Evolutionary conservation across 164 flowering plant species (phyloP).

Genomic region (Berberis vulgaris): DNA sequence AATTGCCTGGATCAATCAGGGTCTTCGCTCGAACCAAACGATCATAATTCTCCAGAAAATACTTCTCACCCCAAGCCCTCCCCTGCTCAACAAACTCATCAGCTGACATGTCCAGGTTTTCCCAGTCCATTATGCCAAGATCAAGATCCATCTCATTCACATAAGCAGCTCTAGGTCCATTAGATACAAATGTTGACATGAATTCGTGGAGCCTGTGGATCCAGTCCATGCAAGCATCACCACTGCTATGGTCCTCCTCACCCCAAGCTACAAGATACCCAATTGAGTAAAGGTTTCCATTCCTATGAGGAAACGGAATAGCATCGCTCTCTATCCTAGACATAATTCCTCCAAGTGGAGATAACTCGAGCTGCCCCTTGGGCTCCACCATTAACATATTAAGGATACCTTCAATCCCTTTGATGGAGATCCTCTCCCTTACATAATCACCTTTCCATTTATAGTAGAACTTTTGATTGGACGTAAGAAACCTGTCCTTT

Average conservation of each 20-base stretch:
- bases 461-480: conserved; percentile 3
- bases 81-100: conserved; percentile 10
- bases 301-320: conserved; percentile 5
- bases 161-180: conserved; percentile 12
- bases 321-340: conserved; percentile 2
- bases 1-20: conserved; percentile 13
- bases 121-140: conserved; percentile 14
- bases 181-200: conserved; percentile 11
- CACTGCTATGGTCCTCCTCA: conserved; percentile 3
- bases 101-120: conserved; percentile 1
- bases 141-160: conserved; percentile 16
- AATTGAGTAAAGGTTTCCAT: conserved; percentile 4
- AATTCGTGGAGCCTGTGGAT: conserved; percentile 3
- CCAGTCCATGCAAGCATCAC: conserved; percentile 9
- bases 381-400: conserved; percentile 6
- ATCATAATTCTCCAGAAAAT: conserved; percentile 13
- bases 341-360: conserved; percentile 4
- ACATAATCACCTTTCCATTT: conserved; percentile 11
- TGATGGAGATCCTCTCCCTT: neutral
- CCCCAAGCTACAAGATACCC: conserved; percentile 6
- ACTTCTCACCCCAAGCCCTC: conserved; percentile 17
- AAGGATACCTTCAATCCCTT: conserved; percentile 10
- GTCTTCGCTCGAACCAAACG: conserved; percentile 18
- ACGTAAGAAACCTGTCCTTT: conserved; percentile 3
- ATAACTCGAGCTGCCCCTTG: conserved; percentile 1